phyloP scores from a whole-genome alignment of 495 filamentous ascomycete genomes.

The Xylaria castorea region DNA sequence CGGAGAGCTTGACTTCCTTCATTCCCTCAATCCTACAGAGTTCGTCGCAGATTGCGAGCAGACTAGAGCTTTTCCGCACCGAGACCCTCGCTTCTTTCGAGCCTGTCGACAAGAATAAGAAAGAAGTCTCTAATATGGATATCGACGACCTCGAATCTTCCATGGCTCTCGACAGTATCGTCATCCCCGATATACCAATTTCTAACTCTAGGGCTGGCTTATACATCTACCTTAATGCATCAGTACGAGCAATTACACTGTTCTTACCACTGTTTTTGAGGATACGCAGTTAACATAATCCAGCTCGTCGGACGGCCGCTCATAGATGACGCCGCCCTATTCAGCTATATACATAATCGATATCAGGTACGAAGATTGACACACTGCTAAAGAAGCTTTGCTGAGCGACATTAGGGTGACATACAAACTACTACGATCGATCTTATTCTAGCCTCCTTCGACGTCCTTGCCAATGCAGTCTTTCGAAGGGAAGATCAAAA shows the following conservation, averaged over 20 bases:
- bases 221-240: constrained; percentile 88
- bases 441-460: constrained; percentile 85
- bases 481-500: constrained; percentile 76
- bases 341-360: constrained; percentile 79
- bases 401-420: constrained; percentile 63
- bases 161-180: constrained; percentile 60
- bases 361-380: constrained; percentile 65
- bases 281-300: constrained; percentile 41
- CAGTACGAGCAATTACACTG: constrained; percentile 58
- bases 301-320: constrained; percentile 83
- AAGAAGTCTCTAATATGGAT: constrained; percentile 49
- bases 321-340: constrained; percentile 79
- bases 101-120: constrained; percentile 51
- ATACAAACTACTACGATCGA: constrained; percentile 76
- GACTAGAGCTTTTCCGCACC: constrained; percentile 60
- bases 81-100: constrained; percentile 55
- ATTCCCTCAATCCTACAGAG: constrained; percentile 59
- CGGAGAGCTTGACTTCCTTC: constrained; percentile 57
- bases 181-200: constrained; percentile 68
- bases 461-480: constrained; percentile 84
- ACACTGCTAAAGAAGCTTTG: constrained; percentile 13
- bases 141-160: constrained; percentile 57
- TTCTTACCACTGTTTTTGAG: not conserved
- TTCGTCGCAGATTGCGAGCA: constrained; percentile 54
- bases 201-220: constrained; percentile 86